A percentile compares a stretch with the other conserved stretches of the same genome.
Conservation (phyloP, 2,329 filamentous ascomycete species). For the Ilyonectria sp. region DNA sequence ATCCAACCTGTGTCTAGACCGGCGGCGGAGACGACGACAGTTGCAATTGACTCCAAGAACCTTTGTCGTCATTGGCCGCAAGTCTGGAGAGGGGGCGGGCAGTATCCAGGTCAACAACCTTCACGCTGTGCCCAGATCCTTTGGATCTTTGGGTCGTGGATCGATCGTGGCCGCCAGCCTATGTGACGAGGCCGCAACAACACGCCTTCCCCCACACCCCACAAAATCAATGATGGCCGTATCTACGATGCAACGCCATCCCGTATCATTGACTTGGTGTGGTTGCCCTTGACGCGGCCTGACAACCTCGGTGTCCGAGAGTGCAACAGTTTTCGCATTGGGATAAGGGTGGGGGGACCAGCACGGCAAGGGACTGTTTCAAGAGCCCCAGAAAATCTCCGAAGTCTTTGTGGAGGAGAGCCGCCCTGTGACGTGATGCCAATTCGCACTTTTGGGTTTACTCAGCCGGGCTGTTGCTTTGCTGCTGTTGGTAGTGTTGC, state of each 20-base stretch:
- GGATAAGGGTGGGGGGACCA: not conserved
- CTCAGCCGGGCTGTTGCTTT: not conserved
- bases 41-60: not conserved
- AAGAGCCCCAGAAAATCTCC: not conserved
- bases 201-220: constrained; percentile 21
- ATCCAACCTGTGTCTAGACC: constrained; percentile 3
- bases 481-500: not conserved
- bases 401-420: not conserved
- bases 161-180: constrained; percentile 23
- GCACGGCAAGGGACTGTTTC: not conserved
- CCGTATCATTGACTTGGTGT: constrained; percentile 18
- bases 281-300: constrained; percentile 27
- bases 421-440: constrained; percentile 4
- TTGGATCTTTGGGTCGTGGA: constrained; percentile 21
- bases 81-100: constrained; percentile 16
- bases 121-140: constrained; percentile 16
- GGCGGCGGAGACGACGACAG: not conserved
- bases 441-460: not conserved
- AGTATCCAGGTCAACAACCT: constrained; percentile 7
- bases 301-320: not conserved
- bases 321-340: not conserved
- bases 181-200: constrained; percentile 12
- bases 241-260: constrained; percentile 24
- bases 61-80: constrained; percentile 23
- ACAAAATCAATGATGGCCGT: constrained; percentile 13